Evolutionary conservation across 768 basidiomycete species (phyloP).

Genomic region (Suillus discolor): DNA sequence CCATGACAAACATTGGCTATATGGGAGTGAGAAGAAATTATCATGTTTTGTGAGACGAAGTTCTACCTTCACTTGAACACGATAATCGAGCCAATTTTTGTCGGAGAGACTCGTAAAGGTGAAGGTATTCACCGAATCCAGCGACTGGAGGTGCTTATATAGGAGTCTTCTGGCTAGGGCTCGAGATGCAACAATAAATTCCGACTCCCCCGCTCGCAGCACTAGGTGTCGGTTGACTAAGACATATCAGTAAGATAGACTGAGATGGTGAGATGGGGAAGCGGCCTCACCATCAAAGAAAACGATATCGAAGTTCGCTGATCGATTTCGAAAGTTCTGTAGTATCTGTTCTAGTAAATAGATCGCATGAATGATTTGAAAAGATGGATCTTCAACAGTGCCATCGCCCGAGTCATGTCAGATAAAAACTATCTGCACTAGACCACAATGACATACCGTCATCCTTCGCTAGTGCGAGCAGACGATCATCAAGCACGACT

Average conservation of each 20-base stretch:
- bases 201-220: slow-evolving; percentile 37
- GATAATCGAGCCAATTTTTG: slow-evolving; percentile 51
- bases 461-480: slow-evolving; percentile 58
- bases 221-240: slow-evolving; percentile 49
- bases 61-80: slow-evolving; percentile 41
- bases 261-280: neutral
- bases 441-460: slow-evolving; percentile 36
- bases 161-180: slow-evolving; percentile 54
- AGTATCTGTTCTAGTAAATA: slow-evolving; percentile 56
- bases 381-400: slow-evolving; percentile 45
- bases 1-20: slow-evolving; percentile 70
- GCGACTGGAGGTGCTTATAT: slow-evolving; percentile 47
- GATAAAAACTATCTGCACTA: neutral
- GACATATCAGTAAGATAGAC: neutral
- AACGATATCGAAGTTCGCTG: slow-evolving; percentile 60
- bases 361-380: slow-evolving; percentile 66
- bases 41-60: neutral
- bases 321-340: slow-evolving; percentile 48
- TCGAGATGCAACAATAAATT: slow-evolving; percentile 46
- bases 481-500: slow-evolving; percentile 56
- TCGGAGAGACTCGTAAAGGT: slow-evolving; percentile 50
- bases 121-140: slow-evolving; percentile 44
- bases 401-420: neutral
- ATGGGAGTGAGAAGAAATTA: neutral
- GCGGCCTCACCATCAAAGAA: slow-evolving; percentile 55